Base-by-base conservation (phyloP, 257 asterid species). In the Salvia miltiorrhiza region DNA sequence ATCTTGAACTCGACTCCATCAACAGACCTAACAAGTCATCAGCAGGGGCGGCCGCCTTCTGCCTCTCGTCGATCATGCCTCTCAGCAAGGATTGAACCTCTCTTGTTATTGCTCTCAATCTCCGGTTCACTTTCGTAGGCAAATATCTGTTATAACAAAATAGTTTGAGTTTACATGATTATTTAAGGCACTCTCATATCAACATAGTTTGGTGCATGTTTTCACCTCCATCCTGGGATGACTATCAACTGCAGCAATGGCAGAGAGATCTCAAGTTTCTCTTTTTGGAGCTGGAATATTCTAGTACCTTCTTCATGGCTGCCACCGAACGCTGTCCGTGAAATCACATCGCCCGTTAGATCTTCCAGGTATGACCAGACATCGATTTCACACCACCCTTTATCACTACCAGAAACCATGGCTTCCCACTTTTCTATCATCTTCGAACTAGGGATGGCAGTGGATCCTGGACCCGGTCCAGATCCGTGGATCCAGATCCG, bases 221-320 rank as follows among this genome's bases (percentile, higher is more conserved):
- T 2, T 52, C 26, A 79, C 80, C 77, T 79, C 83, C 83, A 79
- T 61, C 80, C 77, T 0, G 83, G 83, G 48, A 79, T 65, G 54
- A 55, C 40, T 10, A 55, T 49, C 21, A 66, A 52, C 35, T 58
- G 45, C 13, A 67, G 0, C 8, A 74, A n/a, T 20, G 30, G 17
- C 12, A 70, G 37, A 0, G 30, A 17, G 3, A 74, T 50, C 57
- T 47, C 40, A 20, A 56, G 4, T 62, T 68, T 70, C 19, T 79
- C 73, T 4, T 8, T 67, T 7, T 71, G 78, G 44, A 79, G 77
- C 71, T 79, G 39, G 20, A 75, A 75, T 43, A 75, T 75, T 8
- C 39, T 61, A 10, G 13, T 53, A 16, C 80, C 81, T 67, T 79
- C 70, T 62, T 79, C 78, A 16, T 72, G 30, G 39, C 58, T 74